Evolutionary conservation across 139 green algal species (phyloP).

Genomic region (Spirogloea muscicola): DNA sequence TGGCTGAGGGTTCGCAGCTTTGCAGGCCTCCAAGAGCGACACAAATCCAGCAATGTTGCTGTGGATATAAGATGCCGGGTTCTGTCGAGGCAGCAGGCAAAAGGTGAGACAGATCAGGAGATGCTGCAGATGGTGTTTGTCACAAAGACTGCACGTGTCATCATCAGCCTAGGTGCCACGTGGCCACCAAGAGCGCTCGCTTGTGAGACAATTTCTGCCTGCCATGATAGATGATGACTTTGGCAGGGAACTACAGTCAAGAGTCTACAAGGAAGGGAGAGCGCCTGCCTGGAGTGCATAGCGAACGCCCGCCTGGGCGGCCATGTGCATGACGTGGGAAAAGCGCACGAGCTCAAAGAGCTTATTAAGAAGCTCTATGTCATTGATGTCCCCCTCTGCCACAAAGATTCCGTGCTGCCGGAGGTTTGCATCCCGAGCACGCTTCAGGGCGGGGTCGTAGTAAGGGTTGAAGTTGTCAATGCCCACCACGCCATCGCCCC

Average conservation of each 20-base stretch:
- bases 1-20: slow-evolving; percentile 44
- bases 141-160: too few relatives aligned
- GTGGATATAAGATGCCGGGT: slow-evolving; percentile 64
- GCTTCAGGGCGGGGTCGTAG: slow-evolving; percentile 68
- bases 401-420: slow-evolving; percentile 7
- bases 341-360: slow-evolving; percentile 60
- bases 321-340: slow-evolving; percentile 73
- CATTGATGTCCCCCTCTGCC: slow-evolving; percentile 65
- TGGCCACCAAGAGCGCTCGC: too few relatives aligned
- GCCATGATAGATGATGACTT: too few relatives aligned
- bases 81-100: too few relatives aligned
- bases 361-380: slow-evolving; percentile 50
- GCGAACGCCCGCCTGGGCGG: slow-evolving; percentile 71
- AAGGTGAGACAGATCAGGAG: too few relatives aligned
- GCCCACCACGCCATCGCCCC: slow-evolving; percentile 62
- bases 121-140: too few relatives aligned
- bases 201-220: too few relatives aligned
- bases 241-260: too few relatives aligned
- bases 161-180: too few relatives aligned
- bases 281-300: slow-evolving; percentile 65
- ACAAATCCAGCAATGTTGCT: slow-evolving; percentile 65
- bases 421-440: slow-evolving; percentile 49
- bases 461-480: slow-evolving; percentile 84
- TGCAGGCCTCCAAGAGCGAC: slow-evolving; percentile 60
- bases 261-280: too few relatives aligned